Conservation (phyloP, 371 early-diverging fungal genomes). For the Syncephalastrum racemosum region DNA sequence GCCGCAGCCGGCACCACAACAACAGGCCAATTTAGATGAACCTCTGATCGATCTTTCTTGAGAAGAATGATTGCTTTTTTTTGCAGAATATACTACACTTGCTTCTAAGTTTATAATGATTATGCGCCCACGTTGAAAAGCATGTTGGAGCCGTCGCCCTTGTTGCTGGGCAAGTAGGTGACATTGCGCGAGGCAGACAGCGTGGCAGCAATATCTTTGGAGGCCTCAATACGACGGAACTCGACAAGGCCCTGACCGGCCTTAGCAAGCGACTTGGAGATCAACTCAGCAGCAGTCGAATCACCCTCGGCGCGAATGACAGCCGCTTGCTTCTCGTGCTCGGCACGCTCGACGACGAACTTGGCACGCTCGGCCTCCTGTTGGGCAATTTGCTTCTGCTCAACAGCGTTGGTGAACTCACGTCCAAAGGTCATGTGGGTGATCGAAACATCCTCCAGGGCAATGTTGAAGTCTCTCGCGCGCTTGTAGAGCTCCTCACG, state of each 20-base stretch:
- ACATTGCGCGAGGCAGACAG: constrained; percentile 84
- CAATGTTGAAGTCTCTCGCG: constrained; percentile 92
- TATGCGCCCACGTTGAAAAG: constrained; percentile 51
- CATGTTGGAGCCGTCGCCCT: constrained; percentile 50
- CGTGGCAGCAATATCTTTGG: constrained; percentile 95
- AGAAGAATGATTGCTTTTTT: background rate
- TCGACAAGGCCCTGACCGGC: constrained; percentile 90
- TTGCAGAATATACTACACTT: no score
- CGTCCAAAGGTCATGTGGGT: constrained; percentile 97
- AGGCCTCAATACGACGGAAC: constrained; percentile 96
- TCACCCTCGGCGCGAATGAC: constrained; percentile 99
- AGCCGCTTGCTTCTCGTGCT: constrained; percentile 97
- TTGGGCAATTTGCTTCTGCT: constrained; percentile 92
- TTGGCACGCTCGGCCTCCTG: constrained; percentile 97
- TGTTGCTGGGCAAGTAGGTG: constrained; percentile 85
- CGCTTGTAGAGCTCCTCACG: constrained; percentile 93
- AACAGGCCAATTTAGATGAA: constrained; percentile 28
- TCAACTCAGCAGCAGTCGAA: constrained; percentile 88
- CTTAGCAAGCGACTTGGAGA: constrained; percentile 85
- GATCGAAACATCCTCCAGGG: constrained; percentile 97
- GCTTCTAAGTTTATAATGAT: constrained; percentile 1
- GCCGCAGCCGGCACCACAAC: background rate
- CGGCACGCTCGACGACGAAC: constrained; percentile 92
- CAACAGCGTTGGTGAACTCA: constrained; percentile 94
- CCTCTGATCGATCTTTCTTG: constrained; percentile 52